Percentiles rank a stretch among this genome's conserved stretches.
Evolutionary conservation across 2,329 filamentous ascomycete genomes (phyloP).

Genomic region (Fusarium oxysporum): DNA sequence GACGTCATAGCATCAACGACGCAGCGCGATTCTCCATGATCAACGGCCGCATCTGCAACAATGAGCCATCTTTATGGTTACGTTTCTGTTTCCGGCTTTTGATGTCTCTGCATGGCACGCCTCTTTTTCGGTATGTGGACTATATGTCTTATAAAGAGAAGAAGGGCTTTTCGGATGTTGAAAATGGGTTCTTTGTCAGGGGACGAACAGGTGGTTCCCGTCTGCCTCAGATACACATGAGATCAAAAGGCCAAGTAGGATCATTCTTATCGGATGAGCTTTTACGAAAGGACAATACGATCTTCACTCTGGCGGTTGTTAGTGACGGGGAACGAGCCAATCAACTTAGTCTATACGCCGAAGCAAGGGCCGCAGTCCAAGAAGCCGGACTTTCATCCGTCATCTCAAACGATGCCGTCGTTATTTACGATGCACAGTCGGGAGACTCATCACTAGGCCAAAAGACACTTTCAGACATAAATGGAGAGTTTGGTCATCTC

Average conservation of each 20-base stretch:
- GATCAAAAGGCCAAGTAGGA: accelerated
- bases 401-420: accelerated
- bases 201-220: not conserved
- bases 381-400: not conserved
- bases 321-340: accelerated
- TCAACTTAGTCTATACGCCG: not conserved
- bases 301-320: not conserved
- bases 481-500: not conserved
- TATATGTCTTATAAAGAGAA: not conserved
- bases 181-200: not conserved
- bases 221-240: not conserved
- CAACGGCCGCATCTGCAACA: not conserved
- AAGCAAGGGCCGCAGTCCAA: not conserved
- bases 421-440: not conserved
- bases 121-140: not conserved
- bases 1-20: not conserved
- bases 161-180: not conserved
- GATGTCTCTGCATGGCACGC: not conserved
- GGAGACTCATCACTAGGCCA: accelerated
- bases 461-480: accelerated
- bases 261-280: not conserved
- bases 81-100: not conserved
- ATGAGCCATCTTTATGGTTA: not conserved
- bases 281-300: accelerated
- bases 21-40: not conserved